These are phyloP conservation scores for Venturia oleaginea DNA, from an alignment of 2,329 filamentous ascomycete genomes.

Conservation along the genomic window DNA sequence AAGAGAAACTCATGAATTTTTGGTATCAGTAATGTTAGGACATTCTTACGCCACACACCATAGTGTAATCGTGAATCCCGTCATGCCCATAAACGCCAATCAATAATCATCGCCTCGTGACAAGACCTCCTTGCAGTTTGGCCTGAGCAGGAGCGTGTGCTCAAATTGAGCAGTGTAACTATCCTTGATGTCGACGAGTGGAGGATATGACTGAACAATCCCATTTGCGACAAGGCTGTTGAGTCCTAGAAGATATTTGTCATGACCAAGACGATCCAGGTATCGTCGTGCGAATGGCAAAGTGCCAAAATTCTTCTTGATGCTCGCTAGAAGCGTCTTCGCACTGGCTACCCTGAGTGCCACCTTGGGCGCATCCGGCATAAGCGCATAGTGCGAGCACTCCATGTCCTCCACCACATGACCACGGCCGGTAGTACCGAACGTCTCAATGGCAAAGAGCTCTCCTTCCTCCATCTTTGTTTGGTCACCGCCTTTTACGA, in stretches of 20 bases:
- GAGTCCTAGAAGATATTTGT: constrained; percentile 85
- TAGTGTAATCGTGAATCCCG: background rate
- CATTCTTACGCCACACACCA: background rate
- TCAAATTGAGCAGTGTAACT: constrained; percentile 92
- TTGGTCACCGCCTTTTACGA: constrained; percentile 77
- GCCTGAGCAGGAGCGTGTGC: constrained; percentile 41
- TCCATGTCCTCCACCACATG: constrained; percentile 80
- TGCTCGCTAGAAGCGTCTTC: constrained; percentile 75
- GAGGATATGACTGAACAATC: constrained; percentile 84
- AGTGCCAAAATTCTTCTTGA: constrained; percentile 94
- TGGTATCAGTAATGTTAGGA: background rate
- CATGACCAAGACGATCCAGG: constrained; percentile 83
- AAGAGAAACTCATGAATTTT: background rate
- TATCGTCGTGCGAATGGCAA: constrained; percentile 86
- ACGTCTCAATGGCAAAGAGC: constrained; percentile 91
- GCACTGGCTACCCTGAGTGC: constrained; percentile 71
- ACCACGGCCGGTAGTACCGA: constrained; percentile 86
- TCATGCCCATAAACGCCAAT: background rate
- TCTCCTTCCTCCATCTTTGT: constrained; percentile 98
- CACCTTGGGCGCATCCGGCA: constrained; percentile 62
- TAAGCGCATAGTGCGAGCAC: constrained; percentile 78
- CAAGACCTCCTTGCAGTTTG: constrained; percentile 14
- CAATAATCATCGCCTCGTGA: constrained; percentile 18
- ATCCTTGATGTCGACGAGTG: constrained; percentile 83
- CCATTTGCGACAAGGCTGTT: constrained; percentile 77